phyloP scores from a whole-genome alignment of 345 rosid genomes.

The Hirschfeldia incana region DNA sequence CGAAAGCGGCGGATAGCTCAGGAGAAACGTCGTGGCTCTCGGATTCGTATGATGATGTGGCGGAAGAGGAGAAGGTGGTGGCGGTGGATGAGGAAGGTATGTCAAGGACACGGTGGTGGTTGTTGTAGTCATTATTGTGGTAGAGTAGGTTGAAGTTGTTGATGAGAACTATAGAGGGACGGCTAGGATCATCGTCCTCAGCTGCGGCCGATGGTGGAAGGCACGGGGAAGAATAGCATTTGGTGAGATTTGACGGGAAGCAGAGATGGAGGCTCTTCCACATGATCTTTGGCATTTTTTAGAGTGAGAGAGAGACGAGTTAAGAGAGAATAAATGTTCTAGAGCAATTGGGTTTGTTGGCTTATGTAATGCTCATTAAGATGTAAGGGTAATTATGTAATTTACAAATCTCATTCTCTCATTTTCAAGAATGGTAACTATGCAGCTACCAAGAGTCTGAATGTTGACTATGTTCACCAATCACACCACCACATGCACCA shows the following conservation, averaged over 20 bases:
- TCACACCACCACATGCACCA: constrained; percentile 29
- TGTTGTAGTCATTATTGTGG: constrained; percentile 27
- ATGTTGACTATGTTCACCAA: constrained; percentile 27
- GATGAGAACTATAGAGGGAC: constrained; percentile 33
- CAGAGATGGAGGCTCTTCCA: constrained; percentile 67
- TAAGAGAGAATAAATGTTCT: constrained; percentile 1
- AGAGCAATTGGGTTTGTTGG: constrained; percentile 24
- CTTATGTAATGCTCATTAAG: not conserved
- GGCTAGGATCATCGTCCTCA: constrained; percentile 1
- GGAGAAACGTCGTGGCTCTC: constrained; percentile 37
- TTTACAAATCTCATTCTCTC: not conserved
- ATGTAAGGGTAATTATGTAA: constrained; percentile 18
- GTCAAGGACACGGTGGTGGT: constrained; percentile 14
- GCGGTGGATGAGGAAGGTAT: constrained; percentile 42
- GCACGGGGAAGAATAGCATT: constrained; percentile 30
- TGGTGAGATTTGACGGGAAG: constrained; percentile 49
- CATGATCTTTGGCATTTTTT: constrained; percentile 49
- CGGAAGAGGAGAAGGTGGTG: constrained; percentile 38
- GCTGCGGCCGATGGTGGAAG: constrained; percentile 34
- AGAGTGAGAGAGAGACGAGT: not conserved
- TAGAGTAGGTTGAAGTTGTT: constrained; percentile 50
- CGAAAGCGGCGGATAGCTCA: constrained; percentile 68
- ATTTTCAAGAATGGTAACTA: constrained; percentile 27
- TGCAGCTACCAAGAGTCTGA: constrained; percentile 27
- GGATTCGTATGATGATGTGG: constrained; percentile 41